These are phyloP conservation scores for Leishmania gerbilli DNA, from an alignment of 208 protist species.

Conservation along the genomic window DNA sequence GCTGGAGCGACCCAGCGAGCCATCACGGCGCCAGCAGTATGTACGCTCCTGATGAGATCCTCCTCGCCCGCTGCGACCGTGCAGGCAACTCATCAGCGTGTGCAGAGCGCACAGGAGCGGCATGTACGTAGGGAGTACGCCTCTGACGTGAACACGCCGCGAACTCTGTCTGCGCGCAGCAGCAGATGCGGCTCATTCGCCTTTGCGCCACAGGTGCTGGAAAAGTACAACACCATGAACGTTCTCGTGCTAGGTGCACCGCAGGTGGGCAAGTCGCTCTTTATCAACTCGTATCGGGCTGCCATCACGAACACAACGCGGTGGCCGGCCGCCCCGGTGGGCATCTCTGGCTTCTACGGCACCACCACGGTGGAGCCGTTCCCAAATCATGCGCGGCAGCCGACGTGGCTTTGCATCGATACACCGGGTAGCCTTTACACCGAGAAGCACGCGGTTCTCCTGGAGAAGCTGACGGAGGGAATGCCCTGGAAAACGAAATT, in stretches of 20 bases:
- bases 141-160: constrained; percentile 4
- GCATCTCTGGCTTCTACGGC: constrained; percentile 79
- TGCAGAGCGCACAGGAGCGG: constrained; percentile 13
- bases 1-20: not conserved
- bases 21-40: not conserved
- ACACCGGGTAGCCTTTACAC: constrained; percentile 78
- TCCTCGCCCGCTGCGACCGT: not conserved
- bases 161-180: constrained; percentile 15
- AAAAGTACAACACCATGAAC: constrained; percentile 44
- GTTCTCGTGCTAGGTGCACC: constrained; percentile 78
- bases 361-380: constrained; percentile 76
- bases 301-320: constrained; percentile 58
- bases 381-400: constrained; percentile 60
- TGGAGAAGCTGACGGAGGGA: constrained; percentile 57
- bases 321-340: constrained; percentile 79
- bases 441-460: constrained; percentile 28
- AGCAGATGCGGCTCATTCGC: constrained; percentile 31
- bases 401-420: constrained; percentile 81
- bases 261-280: constrained; percentile 80
- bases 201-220: constrained; percentile 20
- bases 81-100: constrained; percentile 11
- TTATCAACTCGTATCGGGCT: constrained; percentile 77
- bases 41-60: not conserved
- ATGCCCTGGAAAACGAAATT: constrained; percentile 79
- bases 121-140: not conserved